A percentile compares a stretch with the other conserved stretches of the same genome.
Evolutionary conservation across 768 basidiomycete species (phyloP).

Genomic region (Cystofilobasidium bisporidii): DNA sequence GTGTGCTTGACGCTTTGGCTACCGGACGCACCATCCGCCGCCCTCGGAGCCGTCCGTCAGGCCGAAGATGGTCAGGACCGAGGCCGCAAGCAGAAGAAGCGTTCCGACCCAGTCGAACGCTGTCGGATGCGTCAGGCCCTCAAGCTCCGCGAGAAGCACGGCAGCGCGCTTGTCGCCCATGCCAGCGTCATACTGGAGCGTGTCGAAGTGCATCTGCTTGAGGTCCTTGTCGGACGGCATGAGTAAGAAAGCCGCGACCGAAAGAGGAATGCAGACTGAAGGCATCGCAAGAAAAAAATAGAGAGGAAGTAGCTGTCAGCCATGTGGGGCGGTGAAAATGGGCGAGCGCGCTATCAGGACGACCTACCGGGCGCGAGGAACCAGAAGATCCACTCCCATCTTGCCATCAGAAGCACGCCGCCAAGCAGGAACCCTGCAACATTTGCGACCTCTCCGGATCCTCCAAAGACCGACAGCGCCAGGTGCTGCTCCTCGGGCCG

Average conservation of each 20-base stretch:
- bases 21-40: conserved; percentile 5
- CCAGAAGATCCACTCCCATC: conserved; percentile 6
- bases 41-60: conserved; percentile 9
- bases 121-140: background rate
- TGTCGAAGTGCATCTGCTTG: background rate
- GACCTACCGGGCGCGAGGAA: background rate
- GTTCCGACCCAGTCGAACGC: conserved; percentile 14
- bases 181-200: background rate
- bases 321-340: background rate
- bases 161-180: background rate
- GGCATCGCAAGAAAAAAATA: too few relatives aligned
- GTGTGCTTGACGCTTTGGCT: too few relatives aligned
- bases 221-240: conserved; percentile 6
- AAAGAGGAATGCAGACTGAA: conserved; percentile 4
- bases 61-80: conserved; percentile 11
- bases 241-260: conserved; percentile 1
- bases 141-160: conserved; percentile 3
- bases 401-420: background rate
- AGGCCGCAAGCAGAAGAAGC: background rate
- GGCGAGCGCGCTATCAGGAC: background rate
- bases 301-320: background rate
- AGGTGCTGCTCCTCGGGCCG: background rate
- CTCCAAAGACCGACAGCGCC: conserved; percentile 12
- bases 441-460: conserved; percentile 3
- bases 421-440: conserved; percentile 7